These are phyloP conservation scores for Claviceps citrina DNA, from an alignment of 2,329 filamentous ascomycete species.

Conservation along the genomic window DNA sequence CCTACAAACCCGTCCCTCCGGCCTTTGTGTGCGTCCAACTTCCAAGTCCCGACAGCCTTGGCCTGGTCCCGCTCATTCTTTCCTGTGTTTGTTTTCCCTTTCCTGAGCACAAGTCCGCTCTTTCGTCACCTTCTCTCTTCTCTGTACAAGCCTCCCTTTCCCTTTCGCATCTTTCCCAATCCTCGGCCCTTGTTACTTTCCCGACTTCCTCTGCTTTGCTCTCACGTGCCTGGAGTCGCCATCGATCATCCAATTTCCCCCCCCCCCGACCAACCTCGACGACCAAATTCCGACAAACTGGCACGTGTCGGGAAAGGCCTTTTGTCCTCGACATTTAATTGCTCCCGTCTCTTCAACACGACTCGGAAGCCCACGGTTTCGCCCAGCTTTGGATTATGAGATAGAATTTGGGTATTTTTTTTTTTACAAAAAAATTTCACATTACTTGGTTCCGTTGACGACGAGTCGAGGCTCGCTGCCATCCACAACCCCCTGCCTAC, in stretches of 20 bases:
- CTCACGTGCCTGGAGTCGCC: conserved; percentile 6
- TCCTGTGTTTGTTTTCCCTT: conserved; percentile 2
- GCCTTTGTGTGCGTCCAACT: too few species aligned
- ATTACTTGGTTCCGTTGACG: too few species aligned
- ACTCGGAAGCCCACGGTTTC: conserved; percentile 5
- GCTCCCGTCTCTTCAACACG: background rate
- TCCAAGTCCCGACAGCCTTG: too few species aligned
- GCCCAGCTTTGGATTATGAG: conserved; percentile 19
- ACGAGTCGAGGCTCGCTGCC: conserved; percentile 3
- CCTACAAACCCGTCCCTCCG: too few species aligned
- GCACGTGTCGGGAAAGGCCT: conserved; percentile 5
- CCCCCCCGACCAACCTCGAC: conserved; percentile 1
- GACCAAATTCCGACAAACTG: conserved; percentile 2
- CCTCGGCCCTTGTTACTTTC: conserved; percentile 2
- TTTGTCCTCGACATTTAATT: conserved; percentile 4
- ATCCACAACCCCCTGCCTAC: background rate
- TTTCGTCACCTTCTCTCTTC: conserved; percentile 3
- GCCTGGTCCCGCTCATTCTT: conserved; percentile 1
- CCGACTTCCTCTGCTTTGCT: conserved; percentile 2
- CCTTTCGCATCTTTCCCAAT: conserved; percentile 1
- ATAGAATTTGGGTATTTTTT: conserved; percentile 21
- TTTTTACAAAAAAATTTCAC: too few species aligned
- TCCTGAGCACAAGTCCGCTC: conserved; percentile 2
- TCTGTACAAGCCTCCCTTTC: background rate
- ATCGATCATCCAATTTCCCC: background rate